Evolutionary conservation across 352 stramenopile genomes (phyloP), one percentile per base, ranked within the genome.

Genomic region (Pythium pyrilobum): DNA sequence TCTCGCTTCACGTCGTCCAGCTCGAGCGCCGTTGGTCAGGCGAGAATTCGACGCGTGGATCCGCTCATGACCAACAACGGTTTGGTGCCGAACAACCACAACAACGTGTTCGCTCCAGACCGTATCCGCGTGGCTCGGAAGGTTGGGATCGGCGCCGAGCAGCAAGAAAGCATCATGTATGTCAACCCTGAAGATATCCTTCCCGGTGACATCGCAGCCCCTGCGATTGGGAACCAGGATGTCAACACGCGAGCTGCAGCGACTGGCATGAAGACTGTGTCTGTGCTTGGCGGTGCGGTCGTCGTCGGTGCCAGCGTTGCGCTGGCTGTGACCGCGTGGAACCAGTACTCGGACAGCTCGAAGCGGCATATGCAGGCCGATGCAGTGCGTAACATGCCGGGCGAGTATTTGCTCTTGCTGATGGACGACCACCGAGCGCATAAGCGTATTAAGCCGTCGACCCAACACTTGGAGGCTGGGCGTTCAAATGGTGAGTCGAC

Each of bases 301-400:
- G 81, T 80, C 18, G 72, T 94, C 25, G 81, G 81, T 20, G 84
- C 82, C 40, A 85, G 81, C 28, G 74, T 92, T 18, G 84, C 84
- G 6, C 31, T 94, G 29, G 81, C 87, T 29, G 77, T 92, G 21
- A 85, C 71, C 55, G 84, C 81, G 4, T 94, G 84, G 84, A 87
- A 80, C 1, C 74, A 89, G 45, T 92, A 89, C 64, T 88, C 77
- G 4, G 81, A 91, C 10, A 81, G 57, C 37, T 74, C 76, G 4
- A 66, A 67, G 34, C 84, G 63, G 29, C 74, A 78, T 42, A 79
- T 63, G 49, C 84, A 94, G 57, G 73, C 81, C n/a, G 71, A 78
- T 37, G 72, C 75, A 2, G 77, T 94, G 20, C 72, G 80, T 39
- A 60, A 85, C 8, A 91, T 94, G 81, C 78, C 84, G 11, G 68